These are phyloP conservation scores for Nemania sp. DNA, from an alignment of 2,329 filamentous ascomycete species.

Conservation along the genomic window DNA sequence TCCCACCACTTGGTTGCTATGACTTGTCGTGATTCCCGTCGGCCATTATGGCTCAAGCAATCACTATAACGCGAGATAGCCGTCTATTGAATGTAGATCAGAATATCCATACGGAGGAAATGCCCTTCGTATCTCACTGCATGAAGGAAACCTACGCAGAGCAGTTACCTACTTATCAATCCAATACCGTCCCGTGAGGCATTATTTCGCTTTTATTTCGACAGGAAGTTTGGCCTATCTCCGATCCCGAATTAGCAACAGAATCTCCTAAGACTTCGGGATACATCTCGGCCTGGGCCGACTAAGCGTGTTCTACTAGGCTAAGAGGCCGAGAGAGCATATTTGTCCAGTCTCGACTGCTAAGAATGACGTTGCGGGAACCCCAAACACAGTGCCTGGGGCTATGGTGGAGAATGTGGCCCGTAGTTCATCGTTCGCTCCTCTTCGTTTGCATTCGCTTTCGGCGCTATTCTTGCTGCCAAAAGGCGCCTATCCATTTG, in stretches of 20 bases:
- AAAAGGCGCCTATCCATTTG: conserved; percentile 25
- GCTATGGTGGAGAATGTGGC: conserved; percentile 21
- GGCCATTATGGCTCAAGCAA: neutral
- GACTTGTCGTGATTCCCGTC: neutral
- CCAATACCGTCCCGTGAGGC: neutral
- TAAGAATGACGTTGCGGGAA: conserved; percentile 5
- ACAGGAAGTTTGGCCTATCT: neutral
- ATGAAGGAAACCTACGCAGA: neutral
- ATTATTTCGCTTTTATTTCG: neutral
- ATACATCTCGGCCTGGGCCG: neutral
- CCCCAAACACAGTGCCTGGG: conserved; percentile 5
- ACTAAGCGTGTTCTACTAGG: neutral
- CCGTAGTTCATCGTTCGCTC: neutral
- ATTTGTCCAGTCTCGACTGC: neutral
- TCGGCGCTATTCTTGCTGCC: conserved; percentile 1
- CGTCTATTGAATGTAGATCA: neutral
- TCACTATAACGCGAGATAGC: neutral
- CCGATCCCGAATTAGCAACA: neutral
- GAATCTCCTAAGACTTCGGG: neutral
- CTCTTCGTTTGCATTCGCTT: conserved; percentile 17
- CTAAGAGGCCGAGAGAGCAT: neutral
- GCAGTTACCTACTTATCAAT: neutral
- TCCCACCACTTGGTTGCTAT: neutral
- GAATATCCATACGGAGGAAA: neutral
- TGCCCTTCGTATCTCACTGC: neutral